A percentile compares a stretch with the other conserved stretches of the same genome.
Conservation (phyloP, 352 stramenopile genomes). For the Globisporangium okanoganense region DNA sequence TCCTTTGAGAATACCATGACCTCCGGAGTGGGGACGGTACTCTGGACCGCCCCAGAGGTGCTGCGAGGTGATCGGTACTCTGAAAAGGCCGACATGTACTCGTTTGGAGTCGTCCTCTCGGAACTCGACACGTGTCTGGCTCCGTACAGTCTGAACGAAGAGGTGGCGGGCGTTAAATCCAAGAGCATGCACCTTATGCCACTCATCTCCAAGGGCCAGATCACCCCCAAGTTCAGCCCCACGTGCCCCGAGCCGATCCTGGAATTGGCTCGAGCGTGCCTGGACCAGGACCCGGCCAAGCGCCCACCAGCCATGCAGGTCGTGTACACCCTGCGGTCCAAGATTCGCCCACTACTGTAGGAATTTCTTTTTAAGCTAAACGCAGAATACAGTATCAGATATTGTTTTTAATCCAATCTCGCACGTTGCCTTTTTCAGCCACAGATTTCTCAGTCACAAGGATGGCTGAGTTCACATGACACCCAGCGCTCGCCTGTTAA, state of each 20-base stretch:
- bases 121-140: slow-evolving; percentile 31
- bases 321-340: slow-evolving; percentile 40
- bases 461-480: too few species aligned
- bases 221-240: slow-evolving; percentile 29
- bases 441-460: too few species aligned
- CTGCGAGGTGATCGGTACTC: slow-evolving; percentile 47
- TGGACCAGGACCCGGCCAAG: slow-evolving; percentile 35
- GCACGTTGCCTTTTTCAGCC: too few species aligned
- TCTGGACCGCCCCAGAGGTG: slow-evolving; percentile 47
- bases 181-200: slow-evolving; percentile 27
- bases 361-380: neutral
- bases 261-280: slow-evolving; percentile 31
- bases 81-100: slow-evolving; percentile 32
- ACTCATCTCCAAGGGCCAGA: slow-evolving; percentile 28
- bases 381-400: too few species aligned
- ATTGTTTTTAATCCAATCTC: too few species aligned
- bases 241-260: slow-evolving; percentile 31
- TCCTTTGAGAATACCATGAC: slow-evolving; percentile 38
- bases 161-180: slow-evolving; percentile 9
- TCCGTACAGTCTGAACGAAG: slow-evolving; percentile 29
- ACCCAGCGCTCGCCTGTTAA: too few species aligned
- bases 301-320: slow-evolving; percentile 40
- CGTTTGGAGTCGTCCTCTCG: slow-evolving; percentile 30
- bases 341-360: slow-evolving; percentile 31
- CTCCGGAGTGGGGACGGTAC: slow-evolving; percentile 32